Conservation (phyloP, 257 asterid genomes). For the Petunia secreta region DNA sequence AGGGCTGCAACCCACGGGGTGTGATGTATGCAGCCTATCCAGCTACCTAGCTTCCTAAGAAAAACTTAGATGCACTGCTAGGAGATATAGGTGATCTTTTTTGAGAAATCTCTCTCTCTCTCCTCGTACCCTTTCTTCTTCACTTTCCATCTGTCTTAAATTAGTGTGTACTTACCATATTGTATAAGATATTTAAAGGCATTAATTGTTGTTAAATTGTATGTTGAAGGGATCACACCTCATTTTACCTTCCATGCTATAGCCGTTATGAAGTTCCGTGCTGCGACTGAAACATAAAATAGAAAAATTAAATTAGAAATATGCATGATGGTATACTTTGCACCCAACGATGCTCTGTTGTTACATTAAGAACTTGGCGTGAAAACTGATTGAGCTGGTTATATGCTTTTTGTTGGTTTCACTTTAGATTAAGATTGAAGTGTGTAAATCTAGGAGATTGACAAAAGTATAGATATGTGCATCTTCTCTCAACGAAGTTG, state of each 20-base stretch:
- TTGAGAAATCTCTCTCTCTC: constrained; percentile 11
- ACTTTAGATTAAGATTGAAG: background rate
- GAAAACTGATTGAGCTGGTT: background rate
- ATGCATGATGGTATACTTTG: background rate
- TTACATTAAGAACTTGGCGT: background rate
- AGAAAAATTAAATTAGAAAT: background rate
- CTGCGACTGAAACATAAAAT: background rate
- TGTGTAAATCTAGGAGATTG: background rate
- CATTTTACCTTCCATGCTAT: background rate
- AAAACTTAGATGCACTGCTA: background rate
- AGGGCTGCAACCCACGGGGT: too few relatives aligned
- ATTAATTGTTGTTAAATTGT: constrained; percentile 18
- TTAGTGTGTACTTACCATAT: background rate
- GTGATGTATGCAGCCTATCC: too few relatives aligned
- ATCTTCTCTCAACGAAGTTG: background rate
- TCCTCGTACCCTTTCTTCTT: background rate
- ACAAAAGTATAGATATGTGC: background rate
- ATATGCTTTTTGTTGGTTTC: constrained; percentile 5
- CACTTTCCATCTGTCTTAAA: constrained; percentile 20
- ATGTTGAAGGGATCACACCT: background rate
- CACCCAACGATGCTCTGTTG: background rate
- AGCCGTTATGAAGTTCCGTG: background rate
- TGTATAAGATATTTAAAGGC: constrained; percentile 8
- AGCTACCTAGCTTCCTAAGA: background rate
- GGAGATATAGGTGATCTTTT: background rate